Conservation (phyloP, 2,329 filamentous ascomycete species). For the Pseudogymnoascus sp. region DNA sequence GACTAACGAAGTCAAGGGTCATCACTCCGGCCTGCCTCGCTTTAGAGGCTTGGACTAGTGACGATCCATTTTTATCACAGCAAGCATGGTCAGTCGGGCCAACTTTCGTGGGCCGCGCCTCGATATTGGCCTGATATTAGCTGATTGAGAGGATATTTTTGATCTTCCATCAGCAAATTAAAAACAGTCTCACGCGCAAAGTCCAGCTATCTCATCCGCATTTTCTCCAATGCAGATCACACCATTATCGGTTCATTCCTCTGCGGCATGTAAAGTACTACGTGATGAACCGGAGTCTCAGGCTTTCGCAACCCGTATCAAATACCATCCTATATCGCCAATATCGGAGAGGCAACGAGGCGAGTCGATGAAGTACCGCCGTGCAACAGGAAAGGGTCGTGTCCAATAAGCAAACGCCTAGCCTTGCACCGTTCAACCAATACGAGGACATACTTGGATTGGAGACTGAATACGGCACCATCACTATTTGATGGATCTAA, state of each 20-base stretch:
- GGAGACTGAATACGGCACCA: neutral
- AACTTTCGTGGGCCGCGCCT: constrained; percentile 1
- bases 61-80: constrained; percentile 10
- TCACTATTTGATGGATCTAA: neutral
- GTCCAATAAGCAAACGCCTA: constrained; percentile 5
- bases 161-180: constrained; percentile 10
- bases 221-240: constrained; percentile 3
- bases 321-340: neutral
- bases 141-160: constrained; percentile 5
- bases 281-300: constrained; percentile 1
- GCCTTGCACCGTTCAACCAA: neutral
- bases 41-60: neutral
- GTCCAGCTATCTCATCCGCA: neutral
- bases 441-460: neutral
- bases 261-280: neutral
- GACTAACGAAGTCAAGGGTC: neutral
- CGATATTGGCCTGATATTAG: constrained; percentile 3
- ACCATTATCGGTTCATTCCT: constrained; percentile 1
- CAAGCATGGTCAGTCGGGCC: neutral
- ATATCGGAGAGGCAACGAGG: constrained; percentile 2
- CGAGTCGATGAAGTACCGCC: neutral
- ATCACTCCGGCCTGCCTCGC: neutral
- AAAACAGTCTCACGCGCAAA: neutral
- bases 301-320: neutral
- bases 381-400: constrained; percentile 5